Base-by-base conservation (phyloP, 192 early-diverging fungal genomes). In the Coemansia sp. region DNA sequence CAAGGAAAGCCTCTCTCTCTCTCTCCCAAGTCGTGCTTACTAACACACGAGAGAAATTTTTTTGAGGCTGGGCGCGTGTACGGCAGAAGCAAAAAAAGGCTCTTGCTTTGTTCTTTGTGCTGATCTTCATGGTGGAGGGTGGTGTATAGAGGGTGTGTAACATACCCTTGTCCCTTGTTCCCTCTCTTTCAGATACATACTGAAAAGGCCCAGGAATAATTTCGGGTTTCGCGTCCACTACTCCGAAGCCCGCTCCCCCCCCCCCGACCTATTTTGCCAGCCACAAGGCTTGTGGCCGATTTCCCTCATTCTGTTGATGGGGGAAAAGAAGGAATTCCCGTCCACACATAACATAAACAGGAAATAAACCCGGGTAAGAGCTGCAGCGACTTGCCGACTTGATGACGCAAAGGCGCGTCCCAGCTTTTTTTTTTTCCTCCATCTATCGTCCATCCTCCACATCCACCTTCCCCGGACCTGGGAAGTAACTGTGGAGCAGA, bases 181-280 rank as follows among this genome's bases (percentile, higher is more conserved):
- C 7, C n/a, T 33, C 33, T 4, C 22, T 59, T 29, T 19, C 29
- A 36, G 11, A 17, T 14, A 46, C 17, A 4, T 10, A 46, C 3
- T 17, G 39, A 46, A 46, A 17, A 62, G 6, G 55, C 39, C 39
- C 58, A 53, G 72, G 72, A 68, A 63, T 68, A 63, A 64, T 57
- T 53, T 74, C 72, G 72, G 72, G 68, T 60, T 74, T 74, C 32
- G 36, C 29, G 8, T 22, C 52, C 67, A 75, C 64, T 56, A 64
- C 62, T 69, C 73, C 73, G 73, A 75, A 75, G 21, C 64, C 71
- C 64, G 71, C 27, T 3, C 27, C 27, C 3, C 11, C 27, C 27
- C 27, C 3, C 11, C 39, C 39, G 39, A 17, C 39, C 14, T 46
- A 46, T 25, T 14, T 51, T 29, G 10, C 39, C 39, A 46, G 39